These are phyloP conservation scores for Kalmusia sp. DNA, from an alignment of 2,329 filamentous ascomycete genomes.

Conservation along the genomic window DNA sequence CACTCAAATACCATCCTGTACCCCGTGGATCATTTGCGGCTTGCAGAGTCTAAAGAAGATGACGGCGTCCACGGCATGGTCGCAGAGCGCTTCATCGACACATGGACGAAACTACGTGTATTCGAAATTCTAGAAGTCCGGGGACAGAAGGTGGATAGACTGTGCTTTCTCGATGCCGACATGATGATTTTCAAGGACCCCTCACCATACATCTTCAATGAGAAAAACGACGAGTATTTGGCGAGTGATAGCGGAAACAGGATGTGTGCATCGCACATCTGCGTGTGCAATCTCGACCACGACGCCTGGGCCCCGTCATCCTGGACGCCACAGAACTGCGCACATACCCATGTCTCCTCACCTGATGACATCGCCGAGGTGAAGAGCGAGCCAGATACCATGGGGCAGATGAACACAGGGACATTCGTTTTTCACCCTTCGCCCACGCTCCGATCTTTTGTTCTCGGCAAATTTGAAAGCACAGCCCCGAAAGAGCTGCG, in stretches of 20 bases:
- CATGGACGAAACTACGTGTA: conserved; percentile 63
- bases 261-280: conserved; percentile 59
- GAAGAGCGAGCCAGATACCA: conserved; percentile 43
- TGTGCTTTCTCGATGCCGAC: conserved; percentile 62
- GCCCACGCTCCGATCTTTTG: conserved; percentile 45
- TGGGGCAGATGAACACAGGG: conserved; percentile 59
- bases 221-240: conserved; percentile 42
- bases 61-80: conserved; percentile 41
- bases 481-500: conserved; percentile 43
- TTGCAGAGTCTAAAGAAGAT: conserved; percentile 27
- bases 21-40: conserved; percentile 51
- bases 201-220: conserved; percentile 48
- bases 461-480: conserved; percentile 51
- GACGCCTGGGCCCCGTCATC: conserved; percentile 59
- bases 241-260: conserved; percentile 33
- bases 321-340: conserved; percentile 59
- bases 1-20: conserved; percentile 51
- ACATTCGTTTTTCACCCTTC: conserved; percentile 60
- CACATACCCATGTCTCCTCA: conserved; percentile 52
- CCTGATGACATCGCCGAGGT: conserved; percentile 42
- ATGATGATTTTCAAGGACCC: conserved; percentile 57
- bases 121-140: conserved; percentile 49
- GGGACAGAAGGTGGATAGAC: conserved; percentile 40
- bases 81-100: conserved; percentile 60
- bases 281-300: conserved; percentile 60